Base-by-base conservation (phyloP, 2,329 filamentous ascomycete genomes). In the Ilyonectria destructans region DNA sequence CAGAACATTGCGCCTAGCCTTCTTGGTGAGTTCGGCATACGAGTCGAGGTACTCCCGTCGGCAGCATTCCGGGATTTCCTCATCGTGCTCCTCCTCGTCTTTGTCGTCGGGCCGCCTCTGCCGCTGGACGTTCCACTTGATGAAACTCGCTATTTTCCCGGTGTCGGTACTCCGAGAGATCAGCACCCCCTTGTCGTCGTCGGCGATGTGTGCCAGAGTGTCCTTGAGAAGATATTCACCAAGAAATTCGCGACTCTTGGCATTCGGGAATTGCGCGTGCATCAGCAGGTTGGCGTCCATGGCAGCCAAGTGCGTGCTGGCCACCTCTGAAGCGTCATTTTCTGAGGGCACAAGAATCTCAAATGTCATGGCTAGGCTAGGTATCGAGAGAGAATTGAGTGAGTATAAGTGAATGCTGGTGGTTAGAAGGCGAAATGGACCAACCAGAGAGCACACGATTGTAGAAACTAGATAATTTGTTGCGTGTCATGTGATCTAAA, bases 281-380 rank as follows among this genome's bases (percentile, higher is more conserved):
- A 82, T 79, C 26, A 84, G 67, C 13, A 78, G 68, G 69, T 84
- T 83, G 43, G 72, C 66, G 52, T 80, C 75, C 82, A 83, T 84
- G 52, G 82, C 80, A 9, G 72, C 68, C 17, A 84, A 68, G 67
- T 84, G 82, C 59, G 82, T 78, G 46, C 70, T 71, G 8, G 77
- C 74, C 33, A 79, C 62, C 19, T 69, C 70, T 6, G 67, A 46
- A 17, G 74, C 75, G 19, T 79, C 76, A 12, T 69, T 62, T 43
- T 71, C 70, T 6, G 73, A 72, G 21, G 79, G 78, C 9, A 75
- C 65, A 21, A 65, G 48, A 12, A 80, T 74, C 43, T 73, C 66
- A 65, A 80, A 77, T 7, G 59, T 17, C 78, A 80, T 80, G n/a
- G 12, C 67, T n/a, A 54, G n/a, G 12, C 67, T n/a, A 54, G 9